phyloP scores from a whole-genome alignment of 1,284 basidiomycete species.

The Termitomyces sp. region DNA sequence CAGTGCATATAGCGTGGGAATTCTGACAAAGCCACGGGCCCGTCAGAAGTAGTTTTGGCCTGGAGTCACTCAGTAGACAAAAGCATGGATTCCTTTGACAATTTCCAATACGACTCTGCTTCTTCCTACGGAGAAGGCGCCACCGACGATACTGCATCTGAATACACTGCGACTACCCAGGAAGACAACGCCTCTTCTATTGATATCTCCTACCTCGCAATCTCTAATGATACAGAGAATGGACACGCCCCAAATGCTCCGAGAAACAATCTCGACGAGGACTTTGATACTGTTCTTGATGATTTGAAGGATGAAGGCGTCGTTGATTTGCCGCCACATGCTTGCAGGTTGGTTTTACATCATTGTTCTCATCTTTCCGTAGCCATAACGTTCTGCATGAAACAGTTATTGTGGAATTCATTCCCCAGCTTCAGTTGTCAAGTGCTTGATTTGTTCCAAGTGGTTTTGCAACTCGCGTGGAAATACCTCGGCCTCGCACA shows the following conservation, averaged over 20 bases:
- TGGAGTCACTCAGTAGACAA: not conserved
- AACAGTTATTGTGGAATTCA: conserved; percentile 97
- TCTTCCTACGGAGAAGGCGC: conserved; percentile 73
- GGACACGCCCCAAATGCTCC: conserved; percentile 29
- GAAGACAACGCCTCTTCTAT: conserved; percentile 45
- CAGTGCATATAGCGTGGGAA: conserved; percentile 1
- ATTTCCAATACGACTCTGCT: conserved; percentile 78
- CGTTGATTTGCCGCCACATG: conserved; percentile 83
- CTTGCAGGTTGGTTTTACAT: conserved; percentile 74
- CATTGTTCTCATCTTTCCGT: conserved; percentile 7
- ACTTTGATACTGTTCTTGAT: conserved; percentile 83
- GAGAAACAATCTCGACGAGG: conserved; percentile 59
- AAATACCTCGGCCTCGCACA: conserved; percentile 96
- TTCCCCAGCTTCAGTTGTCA: conserved; percentile 94
- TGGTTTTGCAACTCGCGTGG: conserved; percentile 99
- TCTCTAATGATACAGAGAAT: conserved; percentile 48
- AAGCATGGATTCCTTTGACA: conserved; percentile 80
- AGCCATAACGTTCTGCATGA: conserved; percentile 14
- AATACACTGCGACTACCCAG: conserved; percentile 72
- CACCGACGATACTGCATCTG: conserved; percentile 81
- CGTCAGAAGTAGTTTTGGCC: not conserved
- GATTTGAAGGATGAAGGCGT: conserved; percentile 83
- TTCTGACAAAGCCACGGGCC: conserved; percentile 1
- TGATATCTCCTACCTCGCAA: conserved; percentile 63
- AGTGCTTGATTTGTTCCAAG: conserved; percentile 93